These are phyloP conservation scores for Suhomyces guaymorum DNA, from an alignment of 1,139 yeast species.

Conservation along the genomic window DNA sequence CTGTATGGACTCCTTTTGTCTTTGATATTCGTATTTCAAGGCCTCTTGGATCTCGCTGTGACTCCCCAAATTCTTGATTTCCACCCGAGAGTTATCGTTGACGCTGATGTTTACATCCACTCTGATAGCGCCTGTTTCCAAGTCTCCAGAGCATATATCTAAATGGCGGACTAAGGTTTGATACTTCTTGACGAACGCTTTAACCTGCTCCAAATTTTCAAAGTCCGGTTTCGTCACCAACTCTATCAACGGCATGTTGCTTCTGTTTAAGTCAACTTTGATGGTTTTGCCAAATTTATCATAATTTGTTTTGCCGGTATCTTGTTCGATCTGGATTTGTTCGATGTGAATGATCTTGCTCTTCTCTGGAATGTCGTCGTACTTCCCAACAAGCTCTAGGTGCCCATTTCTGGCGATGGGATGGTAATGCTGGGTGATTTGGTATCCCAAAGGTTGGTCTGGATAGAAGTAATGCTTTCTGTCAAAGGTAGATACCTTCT, in stretches of 20 bases:
- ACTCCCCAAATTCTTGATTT: constrained; percentile 84
- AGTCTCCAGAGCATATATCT: constrained; percentile 80
- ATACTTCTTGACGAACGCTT: constrained; percentile 76
- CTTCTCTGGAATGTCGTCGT: constrained; percentile 53
- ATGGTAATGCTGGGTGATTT: constrained; percentile 83
- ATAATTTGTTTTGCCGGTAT: constrained; percentile 83
- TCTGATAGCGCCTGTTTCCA: constrained; percentile 93
- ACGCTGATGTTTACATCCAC: constrained; percentile 92
- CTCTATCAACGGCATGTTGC: constrained; percentile 86
- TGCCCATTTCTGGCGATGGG: constrained; percentile 77
- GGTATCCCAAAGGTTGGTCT: constrained; percentile 96
- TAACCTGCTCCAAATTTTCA: constrained; percentile 63
- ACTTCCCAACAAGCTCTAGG: constrained; percentile 45
- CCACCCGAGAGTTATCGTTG: constrained; percentile 70
- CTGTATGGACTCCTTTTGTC: constrained; percentile 56
- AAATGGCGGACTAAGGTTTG: constrained; percentile 69
- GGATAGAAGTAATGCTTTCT: constrained; percentile 95
- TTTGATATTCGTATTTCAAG: constrained; percentile 65
- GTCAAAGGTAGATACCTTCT: constrained; percentile 67
- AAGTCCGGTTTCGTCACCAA: constrained; percentile 92
- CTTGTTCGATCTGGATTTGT: constrained; percentile 90
- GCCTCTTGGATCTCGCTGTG: constrained; percentile 81
- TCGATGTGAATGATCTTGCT: constrained; percentile 53
- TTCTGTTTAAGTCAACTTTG: constrained; percentile 75
- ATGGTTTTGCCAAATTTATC: constrained; percentile 43